Evolutionary conservation across 371 early-diverging fungal species (phyloP), one percentile per base, ranked within the genome.

Genomic region (Circinella minor): DNA sequence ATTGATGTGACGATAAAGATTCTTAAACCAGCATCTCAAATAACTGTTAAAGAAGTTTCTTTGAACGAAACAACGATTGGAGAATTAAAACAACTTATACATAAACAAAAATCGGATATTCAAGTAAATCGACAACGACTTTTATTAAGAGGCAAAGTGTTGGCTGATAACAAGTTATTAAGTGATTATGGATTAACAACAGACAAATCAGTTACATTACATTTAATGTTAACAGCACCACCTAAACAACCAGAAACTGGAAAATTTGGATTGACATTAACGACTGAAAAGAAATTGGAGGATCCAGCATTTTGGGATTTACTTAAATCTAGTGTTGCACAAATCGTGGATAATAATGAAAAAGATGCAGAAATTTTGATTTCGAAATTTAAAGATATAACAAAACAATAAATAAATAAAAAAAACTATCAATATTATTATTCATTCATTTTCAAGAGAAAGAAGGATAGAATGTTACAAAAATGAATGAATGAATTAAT

Each of bases 131-230:
- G 81, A 36, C 91, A 90, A 64, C 84, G 88, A 27, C 76, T 90
- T 46, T 78, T 90, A 46, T 75, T 89, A 27, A 89, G 87, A 70
- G 91, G 91, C 43, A 90, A 90, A 69, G 86, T 85, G 13, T 76
- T 90, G 60, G 65, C 79, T 9, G 91, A 90, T 66, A 80, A 72
- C 66, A 88, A 89, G 73, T 70, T 74, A 14, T 66, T 90, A 65
- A 69, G 65, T 18, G 89, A 90, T 36, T 85, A 86, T 63, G 74
- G 73, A 15, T 55, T 90, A 37, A 60, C 27, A 27, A 27, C 71
- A 8, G 67, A 84, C 38, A 87, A 77, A 2, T 27, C 27, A 20
- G 75, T 82, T 4, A 69, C 77, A 11, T 67, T 90, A 5, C 87
- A 88, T 69, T 75, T 89, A 65, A 87, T 89, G 78, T 59, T 85